These are phyloP conservation scores for Penicillium aurantiogriseum DNA, from an alignment of 2,329 filamentous ascomycete genomes.

Conservation along the genomic window DNA sequence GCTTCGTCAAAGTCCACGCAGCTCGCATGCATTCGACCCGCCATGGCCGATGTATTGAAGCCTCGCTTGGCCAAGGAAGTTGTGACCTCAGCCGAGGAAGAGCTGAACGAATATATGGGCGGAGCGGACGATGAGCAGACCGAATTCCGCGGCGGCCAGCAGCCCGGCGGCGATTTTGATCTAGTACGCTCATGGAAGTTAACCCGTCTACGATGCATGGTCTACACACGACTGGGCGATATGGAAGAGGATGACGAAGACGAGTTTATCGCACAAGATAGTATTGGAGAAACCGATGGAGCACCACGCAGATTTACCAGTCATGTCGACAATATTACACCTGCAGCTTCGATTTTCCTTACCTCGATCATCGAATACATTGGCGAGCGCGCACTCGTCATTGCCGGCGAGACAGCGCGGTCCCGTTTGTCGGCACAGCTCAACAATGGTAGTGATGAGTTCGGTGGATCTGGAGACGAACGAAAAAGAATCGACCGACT, in stretches of 20 bases:
- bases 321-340: constrained; percentile 69
- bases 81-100: constrained; percentile 77
- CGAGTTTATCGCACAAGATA: constrained; percentile 76
- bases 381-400: constrained; percentile 84
- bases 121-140: constrained; percentile 73
- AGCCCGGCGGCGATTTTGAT: constrained; percentile 68
- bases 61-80: constrained; percentile 83
- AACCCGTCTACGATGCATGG: constrained; percentile 91
- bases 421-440: constrained; percentile 33
- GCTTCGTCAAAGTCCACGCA: constrained; percentile 74
- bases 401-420: constrained; percentile 79
- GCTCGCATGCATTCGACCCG: constrained; percentile 71
- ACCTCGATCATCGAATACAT: constrained; percentile 93
- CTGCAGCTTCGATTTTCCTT: constrained; percentile 90
- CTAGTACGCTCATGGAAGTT: constrained; percentile 93
- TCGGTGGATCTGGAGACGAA: constrained; percentile 47
- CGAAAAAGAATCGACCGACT: constrained; percentile 59
- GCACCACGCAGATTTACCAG: constrained; percentile 57
- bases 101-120: constrained; percentile 82
- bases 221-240: constrained; percentile 93
- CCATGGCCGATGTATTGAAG: constrained; percentile 83
- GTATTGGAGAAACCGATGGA: constrained; percentile 59
- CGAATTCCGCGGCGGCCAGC: constrained; percentile 53
- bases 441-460: constrained; percentile 54
- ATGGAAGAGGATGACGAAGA: constrained; percentile 98